Evolutionary conservation across 2,329 filamentous ascomycete genomes (phyloP).

Genomic region (Monascus ruber): DNA sequence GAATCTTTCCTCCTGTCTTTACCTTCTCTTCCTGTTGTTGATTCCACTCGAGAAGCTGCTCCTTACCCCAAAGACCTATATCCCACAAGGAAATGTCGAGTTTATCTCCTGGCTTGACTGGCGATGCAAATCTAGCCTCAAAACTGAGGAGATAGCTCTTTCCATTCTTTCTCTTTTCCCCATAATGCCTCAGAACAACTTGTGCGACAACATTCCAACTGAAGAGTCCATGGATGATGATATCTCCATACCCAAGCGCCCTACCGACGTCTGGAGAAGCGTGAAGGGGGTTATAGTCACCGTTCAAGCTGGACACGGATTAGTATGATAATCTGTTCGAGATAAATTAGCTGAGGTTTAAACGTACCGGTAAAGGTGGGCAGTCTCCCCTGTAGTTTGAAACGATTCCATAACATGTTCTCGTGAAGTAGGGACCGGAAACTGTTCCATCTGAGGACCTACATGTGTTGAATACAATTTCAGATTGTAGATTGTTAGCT

Average conservation of each 20-base stretch:
- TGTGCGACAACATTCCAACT: conserved; percentile 40
- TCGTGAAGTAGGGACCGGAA: neutral
- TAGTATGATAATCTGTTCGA: conserved; percentile 1
- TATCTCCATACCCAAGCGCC: conserved; percentile 35
- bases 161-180: conserved; percentile 13
- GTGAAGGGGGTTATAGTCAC: conserved; percentile 41
- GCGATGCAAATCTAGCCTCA: conserved; percentile 35
- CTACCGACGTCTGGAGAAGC: conserved; percentile 33
- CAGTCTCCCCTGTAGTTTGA: conserved; percentile 28
- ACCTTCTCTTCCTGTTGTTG: neutral
- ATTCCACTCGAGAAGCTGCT: neutral
- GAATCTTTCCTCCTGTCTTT: neutral
- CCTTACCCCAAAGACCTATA: neutral
- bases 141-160: conserved; percentile 29
- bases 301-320: conserved; percentile 24
- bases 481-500: too few relatives aligned
- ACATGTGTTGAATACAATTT: conserved; percentile 1
- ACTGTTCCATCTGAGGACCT: conserved; percentile 18
- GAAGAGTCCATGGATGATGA: conserved; percentile 37
- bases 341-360: neutral
- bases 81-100: conserved; percentile 61
- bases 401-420: conserved; percentile 30
- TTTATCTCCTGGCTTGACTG: conserved; percentile 44
- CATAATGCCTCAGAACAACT: conserved; percentile 30
- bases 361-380: conserved; percentile 28